Conservation (phyloP, 140 eudicot genomes). For the Senecio squalidus region DNA sequence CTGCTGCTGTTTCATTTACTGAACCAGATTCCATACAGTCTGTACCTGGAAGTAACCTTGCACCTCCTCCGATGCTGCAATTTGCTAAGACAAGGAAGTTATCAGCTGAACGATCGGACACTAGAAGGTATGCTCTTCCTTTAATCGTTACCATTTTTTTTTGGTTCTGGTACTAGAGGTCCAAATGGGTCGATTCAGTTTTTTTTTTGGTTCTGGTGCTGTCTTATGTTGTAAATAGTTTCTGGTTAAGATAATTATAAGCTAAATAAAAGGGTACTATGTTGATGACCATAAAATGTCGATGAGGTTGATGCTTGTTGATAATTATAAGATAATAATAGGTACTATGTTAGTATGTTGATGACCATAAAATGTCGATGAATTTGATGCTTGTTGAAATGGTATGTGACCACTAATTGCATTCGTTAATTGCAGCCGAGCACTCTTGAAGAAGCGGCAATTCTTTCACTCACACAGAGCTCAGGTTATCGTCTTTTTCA, state of each 20-base stretch:
- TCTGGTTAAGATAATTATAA: too few relatives aligned
- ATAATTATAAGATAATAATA: too few relatives aligned
- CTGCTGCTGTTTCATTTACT: slow-evolving; percentile 50
- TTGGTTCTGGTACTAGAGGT: not conserved
- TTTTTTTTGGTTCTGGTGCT: too few relatives aligned
- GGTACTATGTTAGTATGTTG: too few relatives aligned
- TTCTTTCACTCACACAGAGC: slow-evolving; percentile 97
- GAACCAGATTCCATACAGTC: slow-evolving; percentile 78
- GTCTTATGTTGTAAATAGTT: too few relatives aligned
- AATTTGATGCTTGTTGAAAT: not conserved
- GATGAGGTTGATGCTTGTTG: too few relatives aligned
- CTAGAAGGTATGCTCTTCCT: slow-evolving; percentile 50
- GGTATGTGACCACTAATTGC: not conserved
- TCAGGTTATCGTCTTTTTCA: slow-evolving; percentile 45
- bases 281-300: too few relatives aligned
- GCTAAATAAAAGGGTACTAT: too few relatives aligned
- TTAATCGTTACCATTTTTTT: not conserved
- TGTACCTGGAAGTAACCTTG: slow-evolving; percentile 50
- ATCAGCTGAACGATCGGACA: slow-evolving; percentile 68
- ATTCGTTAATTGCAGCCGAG: slow-evolving; percentile 44
- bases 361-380: too few relatives aligned
- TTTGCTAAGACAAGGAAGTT: slow-evolving; percentile 83
- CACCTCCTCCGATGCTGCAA: slow-evolving; percentile 64
- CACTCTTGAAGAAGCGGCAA: slow-evolving; percentile 74
- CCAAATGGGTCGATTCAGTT: too few relatives aligned